Base-by-base conservation (phyloP, 495 filamentous ascomycete genomes). In the Rhypophila decipiens region DNA sequence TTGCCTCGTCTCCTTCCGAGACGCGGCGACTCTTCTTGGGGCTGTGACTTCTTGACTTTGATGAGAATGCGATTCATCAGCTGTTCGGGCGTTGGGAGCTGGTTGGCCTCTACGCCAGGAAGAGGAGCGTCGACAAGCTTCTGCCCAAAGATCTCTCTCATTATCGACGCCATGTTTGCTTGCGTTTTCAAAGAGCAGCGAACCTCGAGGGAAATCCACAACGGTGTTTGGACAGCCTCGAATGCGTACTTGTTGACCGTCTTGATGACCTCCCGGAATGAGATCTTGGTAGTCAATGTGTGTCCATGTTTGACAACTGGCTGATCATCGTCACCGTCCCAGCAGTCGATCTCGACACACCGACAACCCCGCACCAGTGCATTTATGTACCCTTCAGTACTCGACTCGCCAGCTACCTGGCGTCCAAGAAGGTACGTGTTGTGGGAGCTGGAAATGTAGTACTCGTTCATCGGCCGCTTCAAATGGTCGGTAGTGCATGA, bases 381-480 rank as follows among this genome's bases (percentile, higher is more conserved):
- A 43, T 78, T 80, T 57, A 97, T 91, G 66, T 98, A 98, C 21
- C 87, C 88, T 62, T 98, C 93, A 10, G 90, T 84, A 53, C 89
- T 96, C 17, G 93, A 96, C 31, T 85, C 79, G 20, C 89, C 90
- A 23, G 80, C 84, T 9, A 97, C 83, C 64, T 98, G 93, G 19
- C 89, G 83, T 15, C 93, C 93, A 20, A 93, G 69, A 10, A 98
- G 81, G 59, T 98, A 98, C 9, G 93, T 97, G 65, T 98, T 98
- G 73, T 98, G 93, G 15, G 91, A 96, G 72, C 90, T 96, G 3
- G 91, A 96, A 51, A 97, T 93, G 77, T 90, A 96, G 60, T 98
- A 98, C 58, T 98, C 93, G 61, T 95, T 95, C 59, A 98, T 67
- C 0, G 93, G 93, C 23, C 86, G 81, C 53, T 93, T 80, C 39